Conservation (phyloP, 768 basidiomycete species). For the Kwoniella newhampshirensis region DNA sequence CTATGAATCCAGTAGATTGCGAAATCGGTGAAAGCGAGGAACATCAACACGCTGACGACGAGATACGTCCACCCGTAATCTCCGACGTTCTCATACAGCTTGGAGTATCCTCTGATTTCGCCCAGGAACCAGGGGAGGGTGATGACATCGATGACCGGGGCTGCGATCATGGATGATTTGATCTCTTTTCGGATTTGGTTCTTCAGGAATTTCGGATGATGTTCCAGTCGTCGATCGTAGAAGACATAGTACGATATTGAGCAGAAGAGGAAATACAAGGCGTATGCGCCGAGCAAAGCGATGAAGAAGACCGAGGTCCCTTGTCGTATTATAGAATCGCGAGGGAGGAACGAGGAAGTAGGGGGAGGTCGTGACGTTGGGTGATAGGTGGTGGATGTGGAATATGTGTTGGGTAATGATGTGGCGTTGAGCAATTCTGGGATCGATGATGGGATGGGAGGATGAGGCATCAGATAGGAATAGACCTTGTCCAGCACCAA, state of each 20-base stretch:
- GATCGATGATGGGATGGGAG: slow-evolving; percentile 23
- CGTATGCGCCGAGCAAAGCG: slow-evolving; percentile 75
- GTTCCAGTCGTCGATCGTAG: slow-evolving; percentile 93
- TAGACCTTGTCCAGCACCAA: slow-evolving; percentile 75
- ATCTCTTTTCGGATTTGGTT: slow-evolving; percentile 80
- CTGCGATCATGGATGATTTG: slow-evolving; percentile 66
- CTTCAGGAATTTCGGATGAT: slow-evolving; percentile 87
- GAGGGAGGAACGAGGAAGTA: slow-evolving; percentile 55
- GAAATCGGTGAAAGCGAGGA: slow-evolving; percentile 85
- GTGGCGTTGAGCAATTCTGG: slow-evolving; percentile 25
- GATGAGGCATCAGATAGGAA: slow-evolving; percentile 66
- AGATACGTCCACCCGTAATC: slow-evolving; percentile 64
- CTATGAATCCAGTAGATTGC: slow-evolving; percentile 97
- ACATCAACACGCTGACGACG: slow-evolving; percentile 51
- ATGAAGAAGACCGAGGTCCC: slow-evolving; percentile 67
- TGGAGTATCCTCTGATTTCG: slow-evolving; percentile 82
- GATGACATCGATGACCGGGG: slow-evolving; percentile 76
- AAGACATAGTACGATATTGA: slow-evolving; percentile 75
- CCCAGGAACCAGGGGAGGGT: slow-evolving; percentile 93
- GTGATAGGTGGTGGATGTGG: slow-evolving; percentile 52
- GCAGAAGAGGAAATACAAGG: slow-evolving; percentile 89
- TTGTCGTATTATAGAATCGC: slow-evolving; percentile 76
- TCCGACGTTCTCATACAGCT: slow-evolving; percentile 71
- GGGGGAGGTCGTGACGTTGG: slow-evolving; percentile 11
- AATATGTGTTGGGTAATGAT: slow-evolving; percentile 26